Conservation (phyloP, 768 basidiomycete species). For the Collybia sordida region DNA sequence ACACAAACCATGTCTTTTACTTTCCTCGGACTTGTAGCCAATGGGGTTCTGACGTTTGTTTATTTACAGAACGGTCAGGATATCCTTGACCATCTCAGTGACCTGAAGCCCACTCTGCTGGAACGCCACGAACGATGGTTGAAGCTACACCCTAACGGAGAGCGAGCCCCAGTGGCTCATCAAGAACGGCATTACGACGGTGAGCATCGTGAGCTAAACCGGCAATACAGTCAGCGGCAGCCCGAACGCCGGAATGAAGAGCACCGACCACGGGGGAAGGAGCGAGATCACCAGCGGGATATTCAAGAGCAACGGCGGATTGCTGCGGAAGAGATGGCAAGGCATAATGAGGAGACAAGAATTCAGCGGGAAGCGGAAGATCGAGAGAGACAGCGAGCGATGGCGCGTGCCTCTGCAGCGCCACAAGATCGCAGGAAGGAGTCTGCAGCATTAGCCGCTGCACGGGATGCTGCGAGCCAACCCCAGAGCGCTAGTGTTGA, state of each 20-base stretch:
- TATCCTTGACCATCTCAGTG: constrained; percentile 64
- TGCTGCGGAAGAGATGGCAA: constrained; percentile 34
- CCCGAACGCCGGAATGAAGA: constrained; percentile 1
- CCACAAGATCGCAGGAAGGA: constrained; percentile 11
- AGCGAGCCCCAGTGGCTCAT: constrained; percentile 23
- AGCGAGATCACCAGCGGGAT: constrained; percentile 12
- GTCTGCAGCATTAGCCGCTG: constrained; percentile 22
- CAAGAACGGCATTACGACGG: constrained; percentile 11
- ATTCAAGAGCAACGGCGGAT: constrained; percentile 17
- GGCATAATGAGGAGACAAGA: constrained; percentile 30
- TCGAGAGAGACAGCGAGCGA: constrained; percentile 21
- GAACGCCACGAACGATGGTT: constrained; percentile 65
- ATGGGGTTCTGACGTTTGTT: constrained; percentile 8
- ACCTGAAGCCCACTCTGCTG: constrained; percentile 64
- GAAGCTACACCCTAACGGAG: constrained; percentile 30
- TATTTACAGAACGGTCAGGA: constrained; percentile 41
- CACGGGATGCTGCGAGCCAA: constrained; percentile 17
- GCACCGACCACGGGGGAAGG: background rate
- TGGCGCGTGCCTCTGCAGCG: constrained; percentile 10
- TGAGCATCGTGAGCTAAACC: constrained; percentile 21
- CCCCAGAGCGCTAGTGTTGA: constrained; percentile 17
- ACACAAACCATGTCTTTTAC: background rate
- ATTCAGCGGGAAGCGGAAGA: constrained; percentile 21
- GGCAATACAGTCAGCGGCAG: constrained; percentile 26
- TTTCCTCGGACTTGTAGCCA: background rate